Evolutionary conservation across 306 rosid genomes (phyloP).

Genomic region (Urtica urens): DNA sequence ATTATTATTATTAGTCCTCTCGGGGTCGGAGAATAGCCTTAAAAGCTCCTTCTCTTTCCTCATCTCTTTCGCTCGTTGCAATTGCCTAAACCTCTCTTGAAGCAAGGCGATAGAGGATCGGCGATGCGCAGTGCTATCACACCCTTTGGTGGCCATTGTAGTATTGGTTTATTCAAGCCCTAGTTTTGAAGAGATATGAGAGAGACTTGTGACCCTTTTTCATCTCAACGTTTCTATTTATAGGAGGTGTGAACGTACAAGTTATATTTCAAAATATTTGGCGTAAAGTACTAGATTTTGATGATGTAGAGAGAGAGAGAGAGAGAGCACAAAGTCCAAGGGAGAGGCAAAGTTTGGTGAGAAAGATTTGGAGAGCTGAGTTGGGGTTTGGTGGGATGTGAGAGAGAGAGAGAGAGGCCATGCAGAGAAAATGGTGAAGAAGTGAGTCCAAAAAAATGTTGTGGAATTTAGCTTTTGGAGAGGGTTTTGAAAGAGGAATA

Average conservation of each 20-base stretch:
- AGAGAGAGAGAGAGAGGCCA: conserved; percentile 29
- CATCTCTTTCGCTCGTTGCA: conserved; percentile 41
- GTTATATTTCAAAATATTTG: neutral
- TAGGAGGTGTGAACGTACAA: too few species aligned
- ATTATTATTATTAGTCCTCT: conserved; percentile 1
- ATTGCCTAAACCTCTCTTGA: conserved; percentile 37
- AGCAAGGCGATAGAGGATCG: conserved; percentile 38
- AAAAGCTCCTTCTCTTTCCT: conserved; percentile 38
- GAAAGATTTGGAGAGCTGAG: conserved; percentile 14
- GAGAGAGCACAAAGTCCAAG: conserved; percentile 12
- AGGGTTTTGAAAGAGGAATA: conserved; percentile 21
- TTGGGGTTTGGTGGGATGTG: conserved; percentile 31
- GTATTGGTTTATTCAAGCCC: too few species aligned
- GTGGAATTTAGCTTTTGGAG: conserved; percentile 39
- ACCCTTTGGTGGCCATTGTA: conserved; percentile 26
- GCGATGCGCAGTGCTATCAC: conserved; percentile 16
- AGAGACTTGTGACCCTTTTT: neutral
- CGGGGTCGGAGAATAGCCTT: conserved; percentile 22
- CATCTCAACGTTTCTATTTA: too few species aligned
- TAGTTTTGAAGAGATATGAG: neutral
- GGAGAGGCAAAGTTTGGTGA: conserved; percentile 29
- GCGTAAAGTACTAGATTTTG: conserved; percentile 10
- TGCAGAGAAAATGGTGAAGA: conserved; percentile 23
- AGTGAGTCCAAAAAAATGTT: conserved; percentile 18
- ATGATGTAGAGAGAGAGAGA: conserved; percentile 21